These are phyloP conservation scores for Sphagnum magellanicum DNA, from an alignment of 228 moss, liverwort and hornwort species.

Conservation along the genomic window DNA sequence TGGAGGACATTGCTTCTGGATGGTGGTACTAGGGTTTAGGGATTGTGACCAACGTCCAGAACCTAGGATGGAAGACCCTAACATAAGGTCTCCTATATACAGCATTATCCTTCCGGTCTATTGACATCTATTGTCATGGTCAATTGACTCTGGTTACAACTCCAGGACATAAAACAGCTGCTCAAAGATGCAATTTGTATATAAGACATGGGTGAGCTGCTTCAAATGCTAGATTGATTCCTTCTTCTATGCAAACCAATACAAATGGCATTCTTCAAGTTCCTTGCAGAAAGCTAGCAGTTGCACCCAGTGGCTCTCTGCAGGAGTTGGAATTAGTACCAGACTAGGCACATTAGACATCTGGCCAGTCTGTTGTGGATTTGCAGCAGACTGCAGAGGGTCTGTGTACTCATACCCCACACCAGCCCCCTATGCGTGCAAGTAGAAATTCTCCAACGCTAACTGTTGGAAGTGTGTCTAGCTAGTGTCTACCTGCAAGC, in stretches of 20 bases:
- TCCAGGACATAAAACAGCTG: conserved; percentile 2
- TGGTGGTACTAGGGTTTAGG: conserved; percentile 1
- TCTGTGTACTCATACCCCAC: conserved; percentile 1
- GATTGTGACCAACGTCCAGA: conserved; percentile 2
- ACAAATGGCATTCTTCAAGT: conserved; percentile 17
- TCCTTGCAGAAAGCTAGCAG: conserved; percentile 18
- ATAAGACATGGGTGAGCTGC: conserved; percentile 1
- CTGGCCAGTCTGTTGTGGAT: conserved; percentile 7
- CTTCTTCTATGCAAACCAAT: conserved; percentile 18
- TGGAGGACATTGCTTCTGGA: neutral
- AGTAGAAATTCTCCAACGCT: too few relatives aligned
- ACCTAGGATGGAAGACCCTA: neutral
- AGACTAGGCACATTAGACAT: conserved; percentile 1
- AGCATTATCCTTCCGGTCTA: neutral
- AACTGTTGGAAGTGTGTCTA: too few relatives aligned
- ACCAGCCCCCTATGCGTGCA: too few relatives aligned
- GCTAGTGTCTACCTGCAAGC: too few relatives aligned
- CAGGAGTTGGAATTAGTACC: conserved; percentile 5
- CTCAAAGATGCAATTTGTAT: conserved; percentile 1
- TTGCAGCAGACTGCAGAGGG: conserved; percentile 7
- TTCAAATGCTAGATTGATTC: conserved; percentile 23
- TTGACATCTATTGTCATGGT: neutral
- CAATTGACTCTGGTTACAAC: conserved; percentile 10
- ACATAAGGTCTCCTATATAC: neutral
- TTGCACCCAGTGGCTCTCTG: conserved; percentile 4